These are phyloP conservation scores for Acarospora socialis DNA, from an alignment of 2,329 filamentous ascomycete species.

Conservation along the genomic window DNA sequence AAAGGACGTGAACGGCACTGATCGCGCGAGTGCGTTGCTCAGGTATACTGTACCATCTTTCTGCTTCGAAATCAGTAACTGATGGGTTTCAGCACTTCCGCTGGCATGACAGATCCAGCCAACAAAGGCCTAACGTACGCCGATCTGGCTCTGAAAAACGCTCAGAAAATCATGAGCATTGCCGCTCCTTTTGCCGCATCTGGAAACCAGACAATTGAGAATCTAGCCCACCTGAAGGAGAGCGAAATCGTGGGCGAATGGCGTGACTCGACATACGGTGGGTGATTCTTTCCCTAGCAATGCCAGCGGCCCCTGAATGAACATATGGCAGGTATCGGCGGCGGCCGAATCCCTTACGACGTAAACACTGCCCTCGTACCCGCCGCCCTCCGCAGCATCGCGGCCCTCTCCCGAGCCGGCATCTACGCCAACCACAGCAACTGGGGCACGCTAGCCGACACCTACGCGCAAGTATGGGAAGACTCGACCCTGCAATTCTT, in stretches of 20 bases:
- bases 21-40: slow-evolving; percentile 23
- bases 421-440: slow-evolving; percentile 36
- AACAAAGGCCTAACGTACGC: slow-evolving; percentile 42
- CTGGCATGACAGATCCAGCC: slow-evolving; percentile 34
- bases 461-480: slow-evolving; percentile 48
- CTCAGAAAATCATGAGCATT: slow-evolving; percentile 43
- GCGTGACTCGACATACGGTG: slow-evolving; percentile 48
- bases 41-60: neutral
- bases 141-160: slow-evolving; percentile 37
- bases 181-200: slow-evolving; percentile 38
- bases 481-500: slow-evolving; percentile 46
- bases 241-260: slow-evolving; percentile 45
- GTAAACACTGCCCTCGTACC: slow-evolving; percentile 51
- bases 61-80: slow-evolving; percentile 1
- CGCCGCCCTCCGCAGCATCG: slow-evolving; percentile 45
- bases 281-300: neutral
- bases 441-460: slow-evolving; percentile 33
- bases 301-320: too few species aligned
- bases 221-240: slow-evolving; percentile 44
- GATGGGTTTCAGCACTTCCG: slow-evolving; percentile 25
- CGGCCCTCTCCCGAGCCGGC: slow-evolving; percentile 34
- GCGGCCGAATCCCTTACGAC: slow-evolving; percentile 49
- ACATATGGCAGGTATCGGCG: slow-evolving; percentile 31
- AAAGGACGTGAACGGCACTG: slow-evolving; percentile 26
- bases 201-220: slow-evolving; percentile 34